phyloP scores from a whole-genome alignment of 306 rosid genomes.

The Trifolium subterraneum region DNA sequence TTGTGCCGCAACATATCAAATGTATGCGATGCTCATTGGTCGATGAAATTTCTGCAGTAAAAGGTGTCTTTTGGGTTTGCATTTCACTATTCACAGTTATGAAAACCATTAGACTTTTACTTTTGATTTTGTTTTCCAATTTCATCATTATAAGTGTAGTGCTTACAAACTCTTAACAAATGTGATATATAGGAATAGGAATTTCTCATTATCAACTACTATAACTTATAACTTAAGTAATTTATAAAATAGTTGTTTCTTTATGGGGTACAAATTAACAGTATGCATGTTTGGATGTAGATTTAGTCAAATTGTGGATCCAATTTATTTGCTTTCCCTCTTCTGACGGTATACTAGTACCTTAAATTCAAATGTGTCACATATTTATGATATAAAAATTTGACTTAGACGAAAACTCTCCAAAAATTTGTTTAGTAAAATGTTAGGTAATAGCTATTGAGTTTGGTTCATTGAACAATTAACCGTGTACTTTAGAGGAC shows the following conservation, averaged over 20 bases:
- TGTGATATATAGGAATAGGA: neutral
- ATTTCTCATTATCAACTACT: neutral
- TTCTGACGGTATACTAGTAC: neutral
- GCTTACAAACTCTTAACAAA: neutral
- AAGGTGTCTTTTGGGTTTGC: conserved; percentile 41
- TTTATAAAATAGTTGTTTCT: neutral
- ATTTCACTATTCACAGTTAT: conserved; percentile 6
- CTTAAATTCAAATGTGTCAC: neutral
- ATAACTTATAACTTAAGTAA: neutral
- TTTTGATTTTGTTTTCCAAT: conserved; percentile 18
- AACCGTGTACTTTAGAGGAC: too few species aligned
- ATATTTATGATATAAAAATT: neutral
- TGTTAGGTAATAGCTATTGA: neutral
- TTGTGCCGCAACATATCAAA: conserved; percentile 11
- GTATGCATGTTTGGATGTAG: neutral
- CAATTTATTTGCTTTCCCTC: conserved; percentile 28
- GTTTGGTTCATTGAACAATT: neutral
- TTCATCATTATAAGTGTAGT: conserved; percentile 3
- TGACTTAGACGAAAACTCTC: conserved; percentile 5
- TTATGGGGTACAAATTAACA: neutral
- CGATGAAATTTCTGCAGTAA: conserved; percentile 8
- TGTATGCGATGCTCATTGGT: conserved; percentile 14
- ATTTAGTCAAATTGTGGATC: conserved; percentile 33
- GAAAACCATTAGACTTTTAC: neutral
- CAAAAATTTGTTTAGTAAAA: neutral